Percentiles rank a stretch among this genome's conserved stretches.
Conservation (phyloP, 495 filamentous ascomycete genomes). For the Daldinia grandis region DNA sequence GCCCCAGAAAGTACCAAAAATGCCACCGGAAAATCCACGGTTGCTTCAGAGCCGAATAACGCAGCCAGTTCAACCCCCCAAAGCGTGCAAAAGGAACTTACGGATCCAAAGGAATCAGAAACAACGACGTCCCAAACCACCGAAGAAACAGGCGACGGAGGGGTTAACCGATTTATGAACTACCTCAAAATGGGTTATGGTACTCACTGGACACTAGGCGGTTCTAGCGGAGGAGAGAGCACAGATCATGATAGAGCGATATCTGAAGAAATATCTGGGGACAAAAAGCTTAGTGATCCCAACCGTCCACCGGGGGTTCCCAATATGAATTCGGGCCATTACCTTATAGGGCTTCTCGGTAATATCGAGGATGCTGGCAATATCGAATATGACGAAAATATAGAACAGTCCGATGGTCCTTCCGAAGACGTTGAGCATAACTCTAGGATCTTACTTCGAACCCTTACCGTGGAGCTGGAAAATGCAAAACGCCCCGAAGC, state of each 20-base stretch:
- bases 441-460: constrained; percentile 54
- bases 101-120: constrained; percentile 6
- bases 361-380: constrained; percentile 59
- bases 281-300: constrained; percentile 2
- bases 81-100: background rate
- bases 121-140: constrained; percentile 1
- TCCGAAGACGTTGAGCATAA: constrained; percentile 47
- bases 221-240: constrained; percentile 31
- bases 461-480: constrained; percentile 61
- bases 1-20: constrained; percentile 36
- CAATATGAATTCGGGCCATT: constrained; percentile 60
- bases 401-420: constrained; percentile 37
- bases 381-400: constrained; percentile 30
- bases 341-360: constrained; percentile 75
- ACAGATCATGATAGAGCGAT: constrained; percentile 4
- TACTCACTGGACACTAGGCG: constrained; percentile 60
- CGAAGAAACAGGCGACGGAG: constrained; percentile 32
- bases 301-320: constrained; percentile 8
- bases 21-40: constrained; percentile 8
- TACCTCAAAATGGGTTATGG: constrained; percentile 67
- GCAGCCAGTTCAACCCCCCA: constrained; percentile 1
- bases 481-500: constrained; percentile 47
- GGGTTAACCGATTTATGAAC: constrained; percentile 55
- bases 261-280: constrained; percentile 5
- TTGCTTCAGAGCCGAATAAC: constrained; percentile 1